These are phyloP conservation scores for Ceratobasidium theobromae DNA, from an alignment of 1,284 basidiomycete genomes.

Conservation along the genomic window DNA sequence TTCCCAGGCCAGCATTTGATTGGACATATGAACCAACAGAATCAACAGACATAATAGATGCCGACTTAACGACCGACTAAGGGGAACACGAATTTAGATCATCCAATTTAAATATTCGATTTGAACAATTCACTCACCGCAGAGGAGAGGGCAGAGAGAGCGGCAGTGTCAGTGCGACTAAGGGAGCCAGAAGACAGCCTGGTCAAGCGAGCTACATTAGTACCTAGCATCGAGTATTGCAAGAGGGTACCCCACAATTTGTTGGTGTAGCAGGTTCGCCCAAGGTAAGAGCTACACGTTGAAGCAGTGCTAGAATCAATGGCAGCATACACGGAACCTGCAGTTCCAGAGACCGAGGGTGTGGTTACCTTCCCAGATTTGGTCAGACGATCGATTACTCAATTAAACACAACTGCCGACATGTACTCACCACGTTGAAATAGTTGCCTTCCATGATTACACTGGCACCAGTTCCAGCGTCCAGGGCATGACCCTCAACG, in stretches of 20 bases:
- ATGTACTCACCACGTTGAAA: slow-evolving; percentile 19
- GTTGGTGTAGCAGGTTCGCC: slow-evolving; percentile 19
- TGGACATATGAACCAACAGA: slow-evolving; percentile 28
- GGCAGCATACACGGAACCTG: slow-evolving; percentile 9
- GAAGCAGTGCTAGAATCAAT: slow-evolving; percentile 12
- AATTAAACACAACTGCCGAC: not conserved
- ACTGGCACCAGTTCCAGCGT: slow-evolving; percentile 15
- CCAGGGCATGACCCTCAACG: slow-evolving; percentile 29
- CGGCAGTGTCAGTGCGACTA: slow-evolving; percentile 2
- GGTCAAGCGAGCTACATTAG: not conserved
- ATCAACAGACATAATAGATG: slow-evolving; percentile 27
- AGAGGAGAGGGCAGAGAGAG: not conserved
- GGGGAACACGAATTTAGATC: not conserved
- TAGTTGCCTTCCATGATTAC: slow-evolving; percentile 31
- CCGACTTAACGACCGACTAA: slow-evolving; percentile 20
- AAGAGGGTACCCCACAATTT: slow-evolving; percentile 1
- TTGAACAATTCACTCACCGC: not conserved
- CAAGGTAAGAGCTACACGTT: slow-evolving; percentile 26
- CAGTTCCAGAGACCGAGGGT: slow-evolving; percentile 12
- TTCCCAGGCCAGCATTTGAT: slow-evolving; percentile 24
- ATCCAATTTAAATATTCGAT: not conserved
- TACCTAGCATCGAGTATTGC: not conserved
- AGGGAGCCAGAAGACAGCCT: slow-evolving; percentile 15
- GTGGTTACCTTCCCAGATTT: slow-evolving; percentile 17
- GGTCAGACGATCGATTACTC: not conserved